phyloP scores from a whole-genome alignment of 805 yeast species.

The Candida tammaniensis region DNA sequence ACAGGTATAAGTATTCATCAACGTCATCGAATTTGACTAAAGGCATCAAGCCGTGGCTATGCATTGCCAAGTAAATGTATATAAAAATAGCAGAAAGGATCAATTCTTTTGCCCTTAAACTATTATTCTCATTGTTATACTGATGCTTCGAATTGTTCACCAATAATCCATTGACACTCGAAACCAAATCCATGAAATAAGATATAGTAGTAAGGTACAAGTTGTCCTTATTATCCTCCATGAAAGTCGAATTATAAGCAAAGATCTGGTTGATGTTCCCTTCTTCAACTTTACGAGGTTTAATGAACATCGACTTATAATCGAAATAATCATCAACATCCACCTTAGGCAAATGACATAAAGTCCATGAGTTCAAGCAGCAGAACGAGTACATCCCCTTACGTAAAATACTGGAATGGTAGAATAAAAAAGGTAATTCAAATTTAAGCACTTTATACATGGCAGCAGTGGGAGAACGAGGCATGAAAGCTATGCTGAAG shows the following conservation, averaged over 20 bases:
- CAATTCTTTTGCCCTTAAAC: constrained; percentile 1
- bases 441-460: neutral
- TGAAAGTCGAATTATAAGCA: neutral
- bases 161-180: neutral
- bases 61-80: constrained; percentile 29
- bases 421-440: constrained; percentile 2
- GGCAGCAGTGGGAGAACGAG: no score
- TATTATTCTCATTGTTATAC: neutral
- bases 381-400: constrained; percentile 4
- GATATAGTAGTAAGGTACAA: constrained; percentile 1
- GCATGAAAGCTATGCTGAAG: no score
- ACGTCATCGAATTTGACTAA: constrained; percentile 20
- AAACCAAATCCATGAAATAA: constrained; percentile 1
- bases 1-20: constrained; percentile 34
- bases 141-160: neutral
- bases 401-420: neutral
- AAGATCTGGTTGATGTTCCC: no score
- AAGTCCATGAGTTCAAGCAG: constrained; percentile 5
- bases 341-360: no score
- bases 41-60: constrained; percentile 28
- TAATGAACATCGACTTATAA: no score
- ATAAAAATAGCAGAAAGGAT: constrained; percentile 10
- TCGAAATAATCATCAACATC: no score
- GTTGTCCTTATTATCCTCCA: neutral
- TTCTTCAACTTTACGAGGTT: no score